Percentiles rank a stretch among this genome's conserved stretches.
Conservation (phyloP, 495 filamentous ascomycete species). For the Aspergillus funiculosus region DNA sequence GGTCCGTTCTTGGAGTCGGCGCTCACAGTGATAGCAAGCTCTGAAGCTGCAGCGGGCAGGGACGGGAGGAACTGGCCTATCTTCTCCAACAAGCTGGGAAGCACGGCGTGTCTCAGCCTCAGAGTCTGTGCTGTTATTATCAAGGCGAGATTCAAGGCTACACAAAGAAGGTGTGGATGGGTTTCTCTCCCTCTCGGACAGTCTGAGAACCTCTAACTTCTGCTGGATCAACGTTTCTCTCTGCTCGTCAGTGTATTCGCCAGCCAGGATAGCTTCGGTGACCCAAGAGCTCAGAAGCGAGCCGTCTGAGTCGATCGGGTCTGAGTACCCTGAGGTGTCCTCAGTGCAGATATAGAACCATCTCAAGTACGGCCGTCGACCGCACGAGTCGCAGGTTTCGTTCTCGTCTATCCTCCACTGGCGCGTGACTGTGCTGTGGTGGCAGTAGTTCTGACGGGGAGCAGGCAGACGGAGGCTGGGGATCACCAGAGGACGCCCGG, state of each 20-base stretch:
- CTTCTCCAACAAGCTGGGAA: neutral
- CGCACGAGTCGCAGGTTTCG: slow-evolving; percentile 48
- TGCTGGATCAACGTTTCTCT: slow-evolving; percentile 36
- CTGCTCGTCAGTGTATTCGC: slow-evolving; percentile 44
- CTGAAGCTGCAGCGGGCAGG: slow-evolving; percentile 45
- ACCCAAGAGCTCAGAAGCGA: slow-evolving; percentile 34
- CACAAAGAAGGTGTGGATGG: neutral
- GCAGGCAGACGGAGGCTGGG: neutral
- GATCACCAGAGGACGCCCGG: neutral
- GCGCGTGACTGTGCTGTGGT: slow-evolving; percentile 13
- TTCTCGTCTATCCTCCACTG: slow-evolving; percentile 12
- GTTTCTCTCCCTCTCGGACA: slow-evolving; percentile 15
- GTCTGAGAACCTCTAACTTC: slow-evolving; percentile 32
- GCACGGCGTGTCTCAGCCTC: neutral
- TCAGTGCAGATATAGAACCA: slow-evolving; percentile 64
- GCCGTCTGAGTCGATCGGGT: slow-evolving; percentile 23
- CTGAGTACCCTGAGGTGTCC: slow-evolving; percentile 36
- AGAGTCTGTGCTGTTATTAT: no score
- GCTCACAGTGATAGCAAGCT: slow-evolving; percentile 48
- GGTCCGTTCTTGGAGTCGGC: slow-evolving; percentile 36
- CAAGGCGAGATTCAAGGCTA: slow-evolving; percentile 12
- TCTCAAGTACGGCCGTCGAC: slow-evolving; percentile 42
- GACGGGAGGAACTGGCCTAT: no score
- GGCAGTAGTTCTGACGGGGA: slow-evolving; percentile 8
- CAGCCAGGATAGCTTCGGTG: slow-evolving; percentile 44